These are phyloP conservation scores for Chaetomiaceae sp. DNA, from an alignment of 2,329 filamentous ascomycete species.

Conservation along the genomic window DNA sequence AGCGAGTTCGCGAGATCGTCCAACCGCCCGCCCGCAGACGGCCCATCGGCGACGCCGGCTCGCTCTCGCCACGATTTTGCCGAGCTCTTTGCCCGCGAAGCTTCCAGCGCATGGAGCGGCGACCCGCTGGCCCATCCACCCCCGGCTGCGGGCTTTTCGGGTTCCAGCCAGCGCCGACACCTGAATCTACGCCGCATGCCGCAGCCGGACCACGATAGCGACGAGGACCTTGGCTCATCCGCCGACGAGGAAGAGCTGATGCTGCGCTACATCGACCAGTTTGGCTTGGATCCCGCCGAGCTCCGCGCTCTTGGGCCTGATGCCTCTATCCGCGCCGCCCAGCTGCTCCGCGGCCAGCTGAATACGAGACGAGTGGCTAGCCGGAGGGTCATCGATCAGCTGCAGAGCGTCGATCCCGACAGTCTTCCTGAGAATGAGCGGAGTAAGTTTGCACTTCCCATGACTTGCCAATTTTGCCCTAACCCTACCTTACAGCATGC, in stretches of 20 bases:
- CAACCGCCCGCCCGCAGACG: not conserved
- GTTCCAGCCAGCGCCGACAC: not conserved
- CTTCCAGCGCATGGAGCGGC: not conserved
- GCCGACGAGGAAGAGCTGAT: constrained; percentile 21
- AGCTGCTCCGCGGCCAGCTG: constrained; percentile 43
- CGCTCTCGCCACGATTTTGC: not conserved
- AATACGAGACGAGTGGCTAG: constrained; percentile 46
- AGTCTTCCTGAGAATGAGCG: constrained; percentile 44
- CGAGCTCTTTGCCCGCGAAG: not conserved
- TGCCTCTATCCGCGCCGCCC: constrained; percentile 37
- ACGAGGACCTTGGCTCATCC: constrained; percentile 24
- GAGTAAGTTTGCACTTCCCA: too few species aligned
- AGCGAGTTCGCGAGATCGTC: not conserved
- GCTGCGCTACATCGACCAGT: constrained; percentile 21
- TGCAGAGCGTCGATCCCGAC: constrained; percentile 44
- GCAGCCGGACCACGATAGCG: constrained; percentile 23
- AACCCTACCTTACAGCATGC: constrained; percentile 41
- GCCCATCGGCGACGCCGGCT: not conserved
- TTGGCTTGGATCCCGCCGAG: not conserved
- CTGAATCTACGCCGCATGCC: not conserved
- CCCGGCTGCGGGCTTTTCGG: not conserved
- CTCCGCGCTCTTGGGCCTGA: constrained; percentile 29
- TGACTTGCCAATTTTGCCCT: too few species aligned
- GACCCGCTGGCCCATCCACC: not conserved
- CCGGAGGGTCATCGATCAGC: constrained; percentile 41